Conservation (phyloP, 2,329 filamentous ascomycete species). For the Aureobasidium vineae region DNA sequence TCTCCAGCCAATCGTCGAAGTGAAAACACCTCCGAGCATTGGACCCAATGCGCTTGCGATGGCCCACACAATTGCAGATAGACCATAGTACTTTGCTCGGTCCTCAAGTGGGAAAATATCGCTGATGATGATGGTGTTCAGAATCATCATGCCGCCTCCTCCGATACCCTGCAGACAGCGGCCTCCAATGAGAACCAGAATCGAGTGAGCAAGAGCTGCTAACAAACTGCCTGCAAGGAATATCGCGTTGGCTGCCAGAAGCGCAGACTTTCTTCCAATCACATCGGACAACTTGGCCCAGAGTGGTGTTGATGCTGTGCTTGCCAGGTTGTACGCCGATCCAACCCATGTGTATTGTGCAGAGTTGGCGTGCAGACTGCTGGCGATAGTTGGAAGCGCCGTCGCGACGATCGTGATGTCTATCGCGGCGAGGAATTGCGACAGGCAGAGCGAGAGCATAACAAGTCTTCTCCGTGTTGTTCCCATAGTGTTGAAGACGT, state of each 20-base stretch:
- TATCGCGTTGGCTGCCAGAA: slow-evolving; percentile 10
- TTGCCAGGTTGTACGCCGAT: slow-evolving; percentile 15
- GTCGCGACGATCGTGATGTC: slow-evolving; percentile 38
- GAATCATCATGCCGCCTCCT: slow-evolving; percentile 49
- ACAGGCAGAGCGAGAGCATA: slow-evolving; percentile 20
- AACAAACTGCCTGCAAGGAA: slow-evolving; percentile 30
- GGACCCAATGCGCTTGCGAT: slow-evolving; percentile 46
- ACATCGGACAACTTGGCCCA: slow-evolving; percentile 23
- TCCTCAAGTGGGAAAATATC: slow-evolving; percentile 52
- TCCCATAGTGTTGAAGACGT: slow-evolving; percentile 12
- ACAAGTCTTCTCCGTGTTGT: slow-evolving; percentile 10
- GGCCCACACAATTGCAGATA: slow-evolving; percentile 43
- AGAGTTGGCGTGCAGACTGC: slow-evolving; percentile 59
- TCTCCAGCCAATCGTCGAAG: slow-evolving; percentile 26
- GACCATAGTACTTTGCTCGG: slow-evolving; percentile 46
- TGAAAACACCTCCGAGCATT: slow-evolving; percentile 48
- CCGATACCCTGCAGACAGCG: slow-evolving; percentile 56
- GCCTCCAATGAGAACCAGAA: slow-evolving; percentile 51
- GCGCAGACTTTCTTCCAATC: slow-evolving; percentile 4
- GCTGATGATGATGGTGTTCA: slow-evolving; percentile 51
- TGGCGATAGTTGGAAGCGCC: slow-evolving; percentile 44
- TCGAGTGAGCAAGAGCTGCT: slow-evolving; percentile 29
- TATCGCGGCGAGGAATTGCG: slow-evolving; percentile 24
- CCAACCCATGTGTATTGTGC: slow-evolving; percentile 66
- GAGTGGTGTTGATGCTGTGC: slow-evolving; percentile 23